A percentile compares a stretch with the other conserved stretches of the same genome.
phyloP scores from a whole-genome alignment of 2,329 filamentous ascomycete genomes.

The Metarhizium humberi region DNA sequence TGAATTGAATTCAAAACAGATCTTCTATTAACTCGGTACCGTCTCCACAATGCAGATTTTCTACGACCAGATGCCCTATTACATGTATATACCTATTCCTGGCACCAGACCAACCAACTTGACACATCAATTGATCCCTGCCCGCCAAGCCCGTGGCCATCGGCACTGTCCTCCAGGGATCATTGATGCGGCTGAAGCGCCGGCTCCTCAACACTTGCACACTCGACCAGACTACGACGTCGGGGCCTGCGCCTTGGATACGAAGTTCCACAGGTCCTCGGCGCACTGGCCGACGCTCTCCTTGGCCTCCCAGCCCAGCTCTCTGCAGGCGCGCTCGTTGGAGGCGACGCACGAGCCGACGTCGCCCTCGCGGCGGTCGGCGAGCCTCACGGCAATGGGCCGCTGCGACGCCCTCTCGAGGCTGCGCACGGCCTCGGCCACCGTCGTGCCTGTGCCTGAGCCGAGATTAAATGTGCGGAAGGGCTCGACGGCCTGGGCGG shows the following conservation, averaged over 20 bases:
- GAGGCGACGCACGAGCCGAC: slow-evolving; percentile 34
- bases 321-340: slow-evolving; percentile 26
- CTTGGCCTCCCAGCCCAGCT: slow-evolving; percentile 29
- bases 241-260: slow-evolving; percentile 4
- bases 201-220: too few species aligned
- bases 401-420: slow-evolving; percentile 26
- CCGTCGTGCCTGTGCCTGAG: slow-evolving; percentile 34
- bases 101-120: too few species aligned
- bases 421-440: slow-evolving; percentile 32
- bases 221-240: too few species aligned
- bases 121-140: too few species aligned
- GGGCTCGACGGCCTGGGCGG: slow-evolving; percentile 15
- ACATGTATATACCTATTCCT: too few species aligned
- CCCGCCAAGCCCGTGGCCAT: too few species aligned
- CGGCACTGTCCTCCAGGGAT: too few species aligned
- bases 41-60: too few species aligned
- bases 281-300: slow-evolving; percentile 24
- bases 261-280: slow-evolving; percentile 24
- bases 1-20: too few species aligned
- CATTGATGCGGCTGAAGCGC: too few species aligned
- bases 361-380: slow-evolving; percentile 31
- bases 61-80: too few species aligned
- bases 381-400: slow-evolving; percentile 26
- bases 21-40: too few species aligned
- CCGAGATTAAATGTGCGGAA: slow-evolving; percentile 38